phyloP scores from a whole-genome alignment of 2,329 filamentous ascomycete species.

The Calonectria pteridis region DNA sequence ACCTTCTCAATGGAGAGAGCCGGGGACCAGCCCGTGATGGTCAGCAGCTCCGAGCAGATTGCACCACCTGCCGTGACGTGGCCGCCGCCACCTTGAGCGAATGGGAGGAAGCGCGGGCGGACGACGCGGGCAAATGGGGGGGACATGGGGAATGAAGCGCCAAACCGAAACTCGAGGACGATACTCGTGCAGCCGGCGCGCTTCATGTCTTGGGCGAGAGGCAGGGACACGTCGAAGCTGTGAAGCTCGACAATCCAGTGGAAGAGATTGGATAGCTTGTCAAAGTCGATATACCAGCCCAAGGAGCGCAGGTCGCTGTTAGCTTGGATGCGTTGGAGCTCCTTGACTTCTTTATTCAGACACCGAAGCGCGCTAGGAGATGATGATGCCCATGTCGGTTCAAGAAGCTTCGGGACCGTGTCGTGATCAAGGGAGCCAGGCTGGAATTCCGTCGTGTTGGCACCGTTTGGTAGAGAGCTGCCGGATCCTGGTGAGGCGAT shows the following conservation, averaged over 20 bases:
- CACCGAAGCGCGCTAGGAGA: slow-evolving; percentile 42
- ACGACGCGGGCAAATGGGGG: slow-evolving; percentile 90
- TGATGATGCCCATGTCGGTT: slow-evolving; percentile 47
- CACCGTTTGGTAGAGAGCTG: neutral
- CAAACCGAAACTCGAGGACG: slow-evolving; percentile 86
- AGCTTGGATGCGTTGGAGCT: slow-evolving; percentile 74
- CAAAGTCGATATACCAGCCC: slow-evolving; percentile 85
- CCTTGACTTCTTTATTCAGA: slow-evolving; percentile 66
- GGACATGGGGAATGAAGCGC: slow-evolving; percentile 78
- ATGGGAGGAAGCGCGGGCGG: slow-evolving; percentile 81
- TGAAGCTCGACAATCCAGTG: slow-evolving; percentile 95
- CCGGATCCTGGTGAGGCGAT: neutral
- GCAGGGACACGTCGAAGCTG: slow-evolving; percentile 78
- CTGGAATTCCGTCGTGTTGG: slow-evolving; percentile 63
- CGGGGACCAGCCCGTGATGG: slow-evolving; percentile 84
- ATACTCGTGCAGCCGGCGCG: slow-evolving; percentile 71
- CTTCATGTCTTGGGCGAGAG: slow-evolving; percentile 82
- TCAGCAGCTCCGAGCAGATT: slow-evolving; percentile 86
- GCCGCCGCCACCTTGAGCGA: slow-evolving; percentile 80
- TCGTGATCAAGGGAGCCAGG: slow-evolving; percentile 74
- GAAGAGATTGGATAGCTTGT: slow-evolving; percentile 79
- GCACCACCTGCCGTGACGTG: slow-evolving; percentile 89
- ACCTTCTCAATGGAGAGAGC: slow-evolving; percentile 82
- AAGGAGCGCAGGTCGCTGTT: slow-evolving; percentile 72
- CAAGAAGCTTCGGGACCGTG: slow-evolving; percentile 71